Evolutionary conservation across 176 grass and related monocot genomes (phyloP).

Genomic region (Rhynchospora breviuscula): DNA sequence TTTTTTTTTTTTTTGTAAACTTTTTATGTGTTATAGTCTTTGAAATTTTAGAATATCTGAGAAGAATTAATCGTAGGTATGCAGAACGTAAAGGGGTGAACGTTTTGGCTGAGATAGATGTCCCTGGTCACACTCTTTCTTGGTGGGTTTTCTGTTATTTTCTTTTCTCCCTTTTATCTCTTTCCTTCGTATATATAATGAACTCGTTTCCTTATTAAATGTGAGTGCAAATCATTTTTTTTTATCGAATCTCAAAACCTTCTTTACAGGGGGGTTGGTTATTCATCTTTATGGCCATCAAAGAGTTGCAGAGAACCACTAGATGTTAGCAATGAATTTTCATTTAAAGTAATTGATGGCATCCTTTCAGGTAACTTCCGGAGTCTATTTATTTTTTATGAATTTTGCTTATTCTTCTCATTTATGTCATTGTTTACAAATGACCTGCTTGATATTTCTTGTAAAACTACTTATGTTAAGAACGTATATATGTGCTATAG

Average conservation of each 20-base stretch:
- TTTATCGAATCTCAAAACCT: background rate
- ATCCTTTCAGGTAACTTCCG: slow-evolving; percentile 77
- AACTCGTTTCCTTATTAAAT: background rate
- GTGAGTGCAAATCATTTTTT: background rate
- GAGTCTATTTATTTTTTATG: slow-evolving; percentile 6
- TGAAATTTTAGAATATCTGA: slow-evolving; percentile 2
- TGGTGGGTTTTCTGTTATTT: slow-evolving; percentile 7
- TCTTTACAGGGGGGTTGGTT: slow-evolving; percentile 52
- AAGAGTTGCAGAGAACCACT: slow-evolving; percentile 70
- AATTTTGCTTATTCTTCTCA: background rate
- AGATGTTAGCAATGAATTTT: slow-evolving; percentile 84
- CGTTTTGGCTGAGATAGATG: slow-evolving; percentile 97
- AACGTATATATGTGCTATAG: background rate
- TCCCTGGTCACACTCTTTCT: slow-evolving; percentile 83
- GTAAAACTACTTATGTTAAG: background rate
- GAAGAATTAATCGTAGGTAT: slow-evolving; percentile 53
- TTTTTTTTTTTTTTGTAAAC: too few species aligned
- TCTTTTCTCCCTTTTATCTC: background rate
- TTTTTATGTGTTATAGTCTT: background rate
- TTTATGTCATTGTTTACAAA: background rate
- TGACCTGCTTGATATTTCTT: background rate
- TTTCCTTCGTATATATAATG: background rate
- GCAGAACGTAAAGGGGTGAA: slow-evolving; percentile 80
- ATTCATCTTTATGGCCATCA: slow-evolving; percentile 76
- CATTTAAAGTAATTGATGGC: slow-evolving; percentile 84